Conservation (phyloP, 495 filamentous ascomycete genomes). For the Cenococcum geophilum region DNA sequence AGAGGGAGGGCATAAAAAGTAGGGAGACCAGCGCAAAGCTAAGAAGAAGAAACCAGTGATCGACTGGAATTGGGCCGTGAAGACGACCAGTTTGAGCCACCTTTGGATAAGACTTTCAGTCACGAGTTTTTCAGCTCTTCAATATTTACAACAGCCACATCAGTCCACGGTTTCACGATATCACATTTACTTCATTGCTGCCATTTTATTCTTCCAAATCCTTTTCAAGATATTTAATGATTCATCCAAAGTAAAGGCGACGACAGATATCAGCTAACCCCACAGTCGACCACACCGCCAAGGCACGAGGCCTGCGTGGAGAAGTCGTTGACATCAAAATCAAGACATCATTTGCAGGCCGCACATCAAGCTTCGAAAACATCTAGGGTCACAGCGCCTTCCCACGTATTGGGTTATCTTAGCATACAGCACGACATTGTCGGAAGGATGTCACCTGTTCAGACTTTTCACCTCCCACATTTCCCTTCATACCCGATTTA, state of each 20-base stretch:
- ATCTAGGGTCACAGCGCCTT: neutral
- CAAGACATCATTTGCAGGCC: too few species aligned
- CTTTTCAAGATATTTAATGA: too few species aligned
- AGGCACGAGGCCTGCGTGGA: neutral
- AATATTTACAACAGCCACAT: neutral
- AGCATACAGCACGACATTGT: too few species aligned
- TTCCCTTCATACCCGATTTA: slow-evolving; percentile 61
- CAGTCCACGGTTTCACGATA: neutral
- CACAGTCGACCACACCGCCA: neutral
- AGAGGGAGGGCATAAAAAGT: neutral
- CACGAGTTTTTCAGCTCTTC: neutral
- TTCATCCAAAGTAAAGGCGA: neutral
- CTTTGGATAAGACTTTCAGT: neutral
- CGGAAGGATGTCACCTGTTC: slow-evolving; percentile 19
- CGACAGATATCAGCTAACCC: neutral
- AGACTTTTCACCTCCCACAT: slow-evolving; percentile 61
- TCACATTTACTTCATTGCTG: neutral
- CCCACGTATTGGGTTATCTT: neutral
- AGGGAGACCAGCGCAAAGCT: neutral
- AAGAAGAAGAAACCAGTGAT: neutral
- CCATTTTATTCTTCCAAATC: neutral
- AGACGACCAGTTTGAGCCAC: neutral
- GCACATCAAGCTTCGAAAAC: neutral
- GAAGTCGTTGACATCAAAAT: too few species aligned
- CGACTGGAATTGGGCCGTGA: neutral